Base-by-base conservation (phyloP, 306 rosid species). In the Citrullus amarus region DNA sequence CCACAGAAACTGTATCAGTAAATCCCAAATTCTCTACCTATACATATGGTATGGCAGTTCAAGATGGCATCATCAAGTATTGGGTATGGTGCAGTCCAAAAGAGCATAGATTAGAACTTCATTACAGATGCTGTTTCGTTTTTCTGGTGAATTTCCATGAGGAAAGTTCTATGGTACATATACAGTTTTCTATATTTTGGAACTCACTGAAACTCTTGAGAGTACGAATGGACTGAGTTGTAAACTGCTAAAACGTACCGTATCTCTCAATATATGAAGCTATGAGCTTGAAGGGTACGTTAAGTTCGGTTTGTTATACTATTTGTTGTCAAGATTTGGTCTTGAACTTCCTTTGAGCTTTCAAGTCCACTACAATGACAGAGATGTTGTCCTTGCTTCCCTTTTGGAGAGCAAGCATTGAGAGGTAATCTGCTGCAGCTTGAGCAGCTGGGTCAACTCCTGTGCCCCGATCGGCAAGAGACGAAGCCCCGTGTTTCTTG, bases 391-490 rank as follows among this genome's bases (percentile, higher is more conserved):
- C 84, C 48, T 82, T 82, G 81, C 84, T 82, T 58, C 84, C 91
- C 83, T 79, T 86, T 75, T 88, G 91, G 30, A 88, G 85, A 75
- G 91, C 91, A 79, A 88, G 86, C 72, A 79, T 81, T 0, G 86
- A 81, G 25, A 88, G 91, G 76, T 79, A 76, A 50, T 87, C 82
- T 2, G 92, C 92, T 0, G 92, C 92, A 6, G 87, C 88, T 83
- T 85, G 90, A 9, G 92, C 87, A 22, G 92, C 92, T 0, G 82
- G 90, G 82, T 88, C 92, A 6, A 85, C 77, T 4, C 86, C 88
- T 1, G 43, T 43, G 14, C 88, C 90, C 69, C 90, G 83, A 15
- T 84, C 85, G 0, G 51, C 60, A 22, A 77, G 79, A 57, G 84
- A 67, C 41, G 84, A 41, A 25, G 15, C 53, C 50, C 89, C 92